phyloP scores from a whole-genome alignment of 352 stramenopile species.

The Phytophthora palmivora region DNA sequence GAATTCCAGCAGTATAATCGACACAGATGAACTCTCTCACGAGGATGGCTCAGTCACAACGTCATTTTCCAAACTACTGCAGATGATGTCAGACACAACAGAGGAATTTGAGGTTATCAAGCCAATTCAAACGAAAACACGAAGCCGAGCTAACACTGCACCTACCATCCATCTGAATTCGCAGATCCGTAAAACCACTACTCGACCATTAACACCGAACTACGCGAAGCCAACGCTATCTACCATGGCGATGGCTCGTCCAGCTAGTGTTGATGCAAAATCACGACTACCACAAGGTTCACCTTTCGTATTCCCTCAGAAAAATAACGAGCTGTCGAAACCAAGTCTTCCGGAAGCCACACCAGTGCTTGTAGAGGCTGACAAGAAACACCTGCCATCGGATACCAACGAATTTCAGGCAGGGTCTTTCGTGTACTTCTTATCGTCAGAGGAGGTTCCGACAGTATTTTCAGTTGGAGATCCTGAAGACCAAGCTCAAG shows the following conservation, averaged over 20 bases:
- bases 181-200: background rate
- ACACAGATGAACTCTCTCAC: background rate
- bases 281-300: slow-evolving; percentile 1
- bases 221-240: slow-evolving; percentile 31
- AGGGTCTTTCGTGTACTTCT: slow-evolving; percentile 45
- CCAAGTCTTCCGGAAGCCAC: background rate
- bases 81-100: slow-evolving; percentile 35
- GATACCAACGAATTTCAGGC: slow-evolving; percentile 37
- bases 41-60: slow-evolving; percentile 27
- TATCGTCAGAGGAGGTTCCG: slow-evolving; percentile 26
- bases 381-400: slow-evolving; percentile 22
- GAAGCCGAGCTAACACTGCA: slow-evolving; percentile 20
- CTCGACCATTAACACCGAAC: slow-evolving; percentile 17
- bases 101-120: slow-evolving; percentile 16
- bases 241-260: slow-evolving; percentile 11
- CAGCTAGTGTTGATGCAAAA: slow-evolving; percentile 34
- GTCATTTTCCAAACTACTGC: slow-evolving; percentile 46
- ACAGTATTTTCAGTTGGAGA: slow-evolving; percentile 10
- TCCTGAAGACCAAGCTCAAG: slow-evolving; percentile 40
- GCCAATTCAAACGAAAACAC: background rate
- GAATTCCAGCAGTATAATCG: background rate
- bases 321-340: slow-evolving; percentile 3
- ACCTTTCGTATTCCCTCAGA: slow-evolving; percentile 9
- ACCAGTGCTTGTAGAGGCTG: background rate
- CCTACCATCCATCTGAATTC: slow-evolving; percentile 1